Conservation (phyloP, 176 grass and related monocot genomes). For the Ensete glaucum region DNA sequence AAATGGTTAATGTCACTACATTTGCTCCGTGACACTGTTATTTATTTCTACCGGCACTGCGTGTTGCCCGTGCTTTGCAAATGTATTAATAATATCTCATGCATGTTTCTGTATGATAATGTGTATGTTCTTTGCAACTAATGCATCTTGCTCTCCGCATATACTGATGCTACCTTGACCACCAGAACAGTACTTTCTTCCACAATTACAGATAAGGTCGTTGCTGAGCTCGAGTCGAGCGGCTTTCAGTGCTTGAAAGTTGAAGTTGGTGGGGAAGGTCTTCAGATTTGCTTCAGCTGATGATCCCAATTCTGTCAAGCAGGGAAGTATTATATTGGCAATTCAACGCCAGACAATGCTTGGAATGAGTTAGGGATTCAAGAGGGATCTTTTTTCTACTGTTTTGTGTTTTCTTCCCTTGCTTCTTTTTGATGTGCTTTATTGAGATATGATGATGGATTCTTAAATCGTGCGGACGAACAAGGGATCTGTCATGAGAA, state of each 20-base stretch:
- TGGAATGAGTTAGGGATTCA: not conserved
- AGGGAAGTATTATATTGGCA: not conserved
- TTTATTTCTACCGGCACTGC: not conserved
- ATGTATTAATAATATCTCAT: not conserved
- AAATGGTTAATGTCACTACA: not conserved
- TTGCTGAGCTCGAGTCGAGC: conserved; percentile 41
- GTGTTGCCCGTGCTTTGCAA: not conserved
- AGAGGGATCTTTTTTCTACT: not conserved
- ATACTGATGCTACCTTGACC: conserved; percentile 38
- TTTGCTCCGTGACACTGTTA: not conserved
- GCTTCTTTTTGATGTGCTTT: not conserved
- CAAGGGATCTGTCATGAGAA: not conserved
- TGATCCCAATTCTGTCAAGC: not conserved
- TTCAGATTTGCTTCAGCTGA: conserved; percentile 40
- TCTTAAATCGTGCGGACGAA: not conserved
- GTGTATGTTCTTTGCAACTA: too few species aligned
- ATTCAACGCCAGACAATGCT: not conserved
- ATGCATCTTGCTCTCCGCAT: not conserved
- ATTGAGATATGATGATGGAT: not conserved
- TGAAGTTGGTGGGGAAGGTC: conserved; percentile 64
- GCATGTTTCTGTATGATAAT: not conserved
- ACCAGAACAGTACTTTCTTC: conserved; percentile 33
- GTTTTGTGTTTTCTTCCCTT: not conserved
- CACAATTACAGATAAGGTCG: conserved; percentile 49
- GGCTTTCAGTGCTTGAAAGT: conserved; percentile 68